Evolutionary conservation across 2,329 filamentous ascomycete species (phyloP).

Genomic region (Tolypocladium tropicale): DNA sequence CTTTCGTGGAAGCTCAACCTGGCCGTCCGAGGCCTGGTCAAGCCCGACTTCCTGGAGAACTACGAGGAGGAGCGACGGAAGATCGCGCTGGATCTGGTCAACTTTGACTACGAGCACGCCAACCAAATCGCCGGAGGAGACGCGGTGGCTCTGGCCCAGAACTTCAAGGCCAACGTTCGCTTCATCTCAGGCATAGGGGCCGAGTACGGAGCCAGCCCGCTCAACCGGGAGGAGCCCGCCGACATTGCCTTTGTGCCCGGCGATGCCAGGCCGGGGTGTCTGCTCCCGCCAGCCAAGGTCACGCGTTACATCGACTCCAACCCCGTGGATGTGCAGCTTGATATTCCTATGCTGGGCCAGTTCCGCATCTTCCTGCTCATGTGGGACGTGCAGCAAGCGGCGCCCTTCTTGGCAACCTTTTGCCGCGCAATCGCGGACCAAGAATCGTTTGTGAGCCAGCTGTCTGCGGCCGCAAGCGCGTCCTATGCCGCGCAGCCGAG

Average conservation of each 20-base stretch:
- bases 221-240: conserved; percentile 32
- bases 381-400: conserved; percentile 46
- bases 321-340: conserved; percentile 65
- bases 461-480: conserved; percentile 46
- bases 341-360: conserved; percentile 68
- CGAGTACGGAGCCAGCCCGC: conserved; percentile 41
- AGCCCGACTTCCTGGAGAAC: conserved; percentile 43
- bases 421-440: conserved; percentile 41
- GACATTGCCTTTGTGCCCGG: conserved; percentile 31
- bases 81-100: conserved; percentile 47
- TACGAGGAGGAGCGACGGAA: conserved; percentile 55
- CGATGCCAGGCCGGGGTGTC: conserved; percentile 41
- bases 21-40: conserved; percentile 44
- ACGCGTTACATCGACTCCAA: conserved; percentile 70
- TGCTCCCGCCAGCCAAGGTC: conserved; percentile 57
- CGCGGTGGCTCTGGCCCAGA: conserved; percentile 50
- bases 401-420: conserved; percentile 49
- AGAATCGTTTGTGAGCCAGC: conserved; percentile 46
- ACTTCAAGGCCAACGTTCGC: conserved; percentile 60
- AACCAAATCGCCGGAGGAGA: conserved; percentile 53
- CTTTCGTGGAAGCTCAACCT: conserved; percentile 42
- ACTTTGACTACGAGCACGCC: conserved; percentile 49
- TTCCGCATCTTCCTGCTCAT: conserved; percentile 67
- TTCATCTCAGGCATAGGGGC: conserved; percentile 67
- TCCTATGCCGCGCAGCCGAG: conserved; percentile 54